Conservation (phyloP, 495 filamentous ascomycete species). For the Aspergillus ellipticus region DNA sequence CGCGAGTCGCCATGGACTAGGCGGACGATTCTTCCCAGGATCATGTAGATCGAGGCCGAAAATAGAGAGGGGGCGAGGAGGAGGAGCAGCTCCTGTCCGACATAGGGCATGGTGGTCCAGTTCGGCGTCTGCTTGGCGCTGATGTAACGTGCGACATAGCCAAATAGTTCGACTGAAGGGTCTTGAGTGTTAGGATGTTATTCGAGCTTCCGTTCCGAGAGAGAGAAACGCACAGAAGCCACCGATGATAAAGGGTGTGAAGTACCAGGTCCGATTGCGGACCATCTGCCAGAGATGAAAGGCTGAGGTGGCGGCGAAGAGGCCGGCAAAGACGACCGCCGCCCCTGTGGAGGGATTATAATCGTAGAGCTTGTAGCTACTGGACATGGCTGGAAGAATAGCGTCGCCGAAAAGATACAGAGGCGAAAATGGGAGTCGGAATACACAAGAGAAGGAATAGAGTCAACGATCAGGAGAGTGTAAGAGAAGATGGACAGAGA, state of each 20-base stretch:
- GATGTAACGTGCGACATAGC: background rate
- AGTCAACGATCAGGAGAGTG: no score
- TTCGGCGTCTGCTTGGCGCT: background rate
- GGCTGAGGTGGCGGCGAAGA: conserved; percentile 47
- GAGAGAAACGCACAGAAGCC: conserved; percentile 47
- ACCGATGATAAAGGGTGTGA: conserved; percentile 56
- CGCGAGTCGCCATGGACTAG: conserved; percentile 33
- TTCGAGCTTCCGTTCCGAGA: background rate
- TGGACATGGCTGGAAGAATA: background rate
- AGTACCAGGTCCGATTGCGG: conserved; percentile 55
- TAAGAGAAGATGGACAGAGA: no score
- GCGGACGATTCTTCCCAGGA: conserved; percentile 40
- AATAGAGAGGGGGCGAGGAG: conserved; percentile 29
- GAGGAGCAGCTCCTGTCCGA: conserved; percentile 23
- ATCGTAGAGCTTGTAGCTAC: conserved; percentile 16
- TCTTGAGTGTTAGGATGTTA: background rate
- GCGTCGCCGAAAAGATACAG: no score
- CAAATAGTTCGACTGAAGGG: background rate
- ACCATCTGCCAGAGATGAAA: conserved; percentile 48
- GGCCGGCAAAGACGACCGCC: conserved; percentile 44
- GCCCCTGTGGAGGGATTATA: conserved; percentile 44
- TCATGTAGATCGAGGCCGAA: conserved; percentile 50
- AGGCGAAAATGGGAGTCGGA: no score
- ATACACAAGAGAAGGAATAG: background rate
- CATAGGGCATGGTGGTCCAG: conserved; percentile 9